Conservation (phyloP, 108 stramenopile species). For the Pseudonitzschia delicatissima region DNA sequence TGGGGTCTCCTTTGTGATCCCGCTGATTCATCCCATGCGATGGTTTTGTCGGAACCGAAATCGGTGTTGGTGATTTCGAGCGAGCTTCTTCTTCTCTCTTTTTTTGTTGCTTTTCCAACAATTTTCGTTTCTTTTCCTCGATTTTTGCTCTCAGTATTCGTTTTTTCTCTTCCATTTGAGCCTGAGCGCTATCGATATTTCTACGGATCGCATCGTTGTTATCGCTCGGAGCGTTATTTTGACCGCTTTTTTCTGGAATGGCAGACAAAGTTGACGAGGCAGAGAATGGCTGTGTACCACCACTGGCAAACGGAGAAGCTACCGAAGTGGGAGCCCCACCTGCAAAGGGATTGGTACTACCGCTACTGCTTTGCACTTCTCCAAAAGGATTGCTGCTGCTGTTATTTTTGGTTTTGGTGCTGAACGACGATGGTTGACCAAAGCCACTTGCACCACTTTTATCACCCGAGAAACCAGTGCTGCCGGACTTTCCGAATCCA, state of each 20-base stretch:
- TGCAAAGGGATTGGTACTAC: slow-evolving; percentile 12
- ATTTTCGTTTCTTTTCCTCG: slow-evolving; percentile 33
- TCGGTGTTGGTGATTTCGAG: neutral
- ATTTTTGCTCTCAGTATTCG: slow-evolving; percentile 19
- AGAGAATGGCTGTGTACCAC: neutral
- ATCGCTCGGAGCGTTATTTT: neutral
- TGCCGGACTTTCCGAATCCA: neutral
- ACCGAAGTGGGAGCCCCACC: neutral
- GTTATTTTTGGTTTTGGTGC: slow-evolving; percentile 6
- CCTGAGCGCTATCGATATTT: slow-evolving; percentile 28
- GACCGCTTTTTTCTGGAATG: slow-evolving; percentile 1
- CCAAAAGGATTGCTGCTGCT: neutral
- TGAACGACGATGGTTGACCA: neutral
- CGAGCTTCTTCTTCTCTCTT: slow-evolving; percentile 13
- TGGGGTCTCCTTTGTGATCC: neutral
- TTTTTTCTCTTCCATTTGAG: slow-evolving; percentile 44
- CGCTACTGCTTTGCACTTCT: neutral
- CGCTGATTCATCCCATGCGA: neutral
- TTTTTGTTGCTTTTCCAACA: slow-evolving; percentile 30
- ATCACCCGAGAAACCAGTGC: too few species aligned
- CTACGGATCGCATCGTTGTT: neutral
- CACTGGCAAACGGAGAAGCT: slow-evolving; percentile 6
- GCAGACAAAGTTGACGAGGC: neutral
- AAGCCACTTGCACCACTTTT: too few species aligned
- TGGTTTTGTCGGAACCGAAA: neutral